Base-by-base conservation (phyloP, 1,284 basidiomycete species). In the Violaceomyces palustris region DNA sequence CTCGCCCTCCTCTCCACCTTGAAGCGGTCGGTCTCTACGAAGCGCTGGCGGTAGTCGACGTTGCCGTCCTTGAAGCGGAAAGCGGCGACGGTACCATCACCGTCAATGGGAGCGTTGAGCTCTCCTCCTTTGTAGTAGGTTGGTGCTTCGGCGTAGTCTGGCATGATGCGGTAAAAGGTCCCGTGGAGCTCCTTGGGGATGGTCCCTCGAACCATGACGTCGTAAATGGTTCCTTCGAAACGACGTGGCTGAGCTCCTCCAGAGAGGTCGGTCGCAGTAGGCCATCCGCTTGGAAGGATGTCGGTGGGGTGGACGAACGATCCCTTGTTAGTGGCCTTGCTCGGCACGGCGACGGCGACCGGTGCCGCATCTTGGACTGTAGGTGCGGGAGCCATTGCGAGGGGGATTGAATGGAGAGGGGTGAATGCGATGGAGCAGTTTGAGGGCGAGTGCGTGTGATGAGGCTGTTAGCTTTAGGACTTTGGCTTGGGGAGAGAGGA, bases 151-250 rank as follows among this genome's bases (percentile, higher is more conserved):
- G 49, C 49, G 23, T 44, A 51, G 39, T 55, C 52, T 14, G 52
- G 52, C 52, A 55, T 55, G 38, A 55, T 51, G 26, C 52, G 47
- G 42, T 55, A 55, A 18, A 55, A 55, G 2, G 52, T 55, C 11
- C 52, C 52, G 31, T 45, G 35, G 11, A 49, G 41, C 37, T 49
- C 46, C 33, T 43, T 49, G 27, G 46, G 46, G 32, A 49, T 49
- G 18, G 36, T 29, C 7, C 46, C 46, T 6, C 46, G 41, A 4
- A 42, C 40, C 46, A 49, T 49, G 19, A 43, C 46, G 22, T 43
- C 46, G 17, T 43, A 49, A 38, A 49, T 49, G 46, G 41, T 49
- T 17, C 46, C 46, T 30, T 49, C 46, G 27, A 49, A 49, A n/a
- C 46, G 40, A n/a, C 46, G 46, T 10, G 46, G 46, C 32, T 49